Conservation (phyloP, 805 yeast species). For the Starmerella apicola region DNA sequence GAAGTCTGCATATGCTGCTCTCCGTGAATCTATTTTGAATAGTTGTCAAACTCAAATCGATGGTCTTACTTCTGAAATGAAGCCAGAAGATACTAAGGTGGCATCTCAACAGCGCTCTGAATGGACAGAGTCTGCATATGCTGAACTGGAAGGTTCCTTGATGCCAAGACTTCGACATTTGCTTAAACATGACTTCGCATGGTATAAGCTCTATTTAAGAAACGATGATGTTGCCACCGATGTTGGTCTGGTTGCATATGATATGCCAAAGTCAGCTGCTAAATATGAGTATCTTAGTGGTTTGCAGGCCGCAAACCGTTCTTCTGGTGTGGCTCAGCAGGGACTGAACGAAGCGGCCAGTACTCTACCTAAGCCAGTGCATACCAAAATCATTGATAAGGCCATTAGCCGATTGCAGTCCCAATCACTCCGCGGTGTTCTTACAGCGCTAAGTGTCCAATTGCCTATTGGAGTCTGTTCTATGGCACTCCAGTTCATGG, state of each 20-base stretch:
- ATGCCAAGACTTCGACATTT: constrained; percentile 20
- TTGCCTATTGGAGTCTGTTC: constrained; percentile 27
- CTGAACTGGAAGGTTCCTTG: constrained; percentile 29
- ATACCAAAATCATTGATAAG: background rate
- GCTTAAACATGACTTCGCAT: constrained; percentile 21
- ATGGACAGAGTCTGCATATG: constrained; percentile 30
- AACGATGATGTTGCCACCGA: constrained; percentile 29
- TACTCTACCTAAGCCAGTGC: background rate
- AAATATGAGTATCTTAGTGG: constrained; percentile 27
- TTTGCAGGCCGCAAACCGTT: constrained; percentile 18
- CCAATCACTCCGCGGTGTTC: constrained; percentile 23
- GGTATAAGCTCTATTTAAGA: constrained; percentile 29
- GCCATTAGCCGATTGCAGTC: constrained; percentile 22
- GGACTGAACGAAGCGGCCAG: background rate
- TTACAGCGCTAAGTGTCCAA: constrained; percentile 26
- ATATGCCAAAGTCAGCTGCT: constrained; percentile 24
- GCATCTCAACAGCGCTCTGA: constrained; percentile 19
- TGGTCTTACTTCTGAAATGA: constrained; percentile 2
- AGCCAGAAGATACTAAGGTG: background rate
- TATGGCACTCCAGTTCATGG: constrained; percentile 24
- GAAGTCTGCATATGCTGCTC: constrained; percentile 11
- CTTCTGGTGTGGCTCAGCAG: background rate
- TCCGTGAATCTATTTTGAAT: constrained; percentile 20
- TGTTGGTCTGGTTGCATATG: constrained; percentile 16
- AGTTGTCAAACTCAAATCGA: constrained; percentile 24